Percentiles rank a stretch among this genome's conserved stretches.
Evolutionary conservation across 139 green algal species (phyloP).

Genomic region (Auxenochlorella pyrenoidosa): DNA sequence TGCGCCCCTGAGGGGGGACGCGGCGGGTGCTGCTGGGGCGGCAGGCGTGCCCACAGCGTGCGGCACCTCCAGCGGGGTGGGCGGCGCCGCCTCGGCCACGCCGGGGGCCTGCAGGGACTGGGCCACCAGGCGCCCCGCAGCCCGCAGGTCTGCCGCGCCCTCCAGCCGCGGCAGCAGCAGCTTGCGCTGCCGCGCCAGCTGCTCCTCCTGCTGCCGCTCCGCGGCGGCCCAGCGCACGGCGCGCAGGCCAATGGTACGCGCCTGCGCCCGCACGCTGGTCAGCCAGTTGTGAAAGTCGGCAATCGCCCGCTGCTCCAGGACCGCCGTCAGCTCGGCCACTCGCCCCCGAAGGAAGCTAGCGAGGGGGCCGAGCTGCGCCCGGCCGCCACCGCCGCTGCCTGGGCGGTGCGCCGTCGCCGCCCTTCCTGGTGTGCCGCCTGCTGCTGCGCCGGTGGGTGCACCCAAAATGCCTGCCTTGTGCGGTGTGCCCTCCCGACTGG

Average conservation of each 20-base stretch:
- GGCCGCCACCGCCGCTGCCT: not conserved
- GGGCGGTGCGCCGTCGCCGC: not conserved
- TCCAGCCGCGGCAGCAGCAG: constrained; percentile 31
- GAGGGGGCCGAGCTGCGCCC: constrained; percentile 43
- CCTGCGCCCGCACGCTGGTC: constrained; percentile 55
- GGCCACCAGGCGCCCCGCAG: constrained; percentile 2
- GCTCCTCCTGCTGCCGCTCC: constrained; percentile 62
- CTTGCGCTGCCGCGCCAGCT: constrained; percentile 63
- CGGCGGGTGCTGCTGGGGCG: not conserved
- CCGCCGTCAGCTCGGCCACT: constrained; percentile 56
- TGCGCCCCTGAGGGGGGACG: not conserved
- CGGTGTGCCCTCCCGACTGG: not conserved
- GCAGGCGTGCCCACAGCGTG: not conserved
- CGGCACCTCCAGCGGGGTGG: constrained; percentile 11
- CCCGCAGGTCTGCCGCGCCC: not conserved
- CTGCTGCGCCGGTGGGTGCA: not conserved
- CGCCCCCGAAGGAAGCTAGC: constrained; percentile 53
- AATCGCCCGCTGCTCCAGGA: constrained; percentile 66
- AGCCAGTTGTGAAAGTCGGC: constrained; percentile 84
- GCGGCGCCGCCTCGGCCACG: not conserved
- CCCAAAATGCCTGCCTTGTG: not conserved
- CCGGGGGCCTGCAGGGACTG: not conserved
- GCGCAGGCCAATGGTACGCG: constrained; percentile 63
- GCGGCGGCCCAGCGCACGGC: constrained; percentile 68
- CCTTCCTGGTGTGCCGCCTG: not conserved